Percentiles rank a stretch among this genome's conserved stretches.
phyloP scores from a whole-genome alignment of 1,139 yeast genomes.

The Lodderomyces margitis region DNA sequence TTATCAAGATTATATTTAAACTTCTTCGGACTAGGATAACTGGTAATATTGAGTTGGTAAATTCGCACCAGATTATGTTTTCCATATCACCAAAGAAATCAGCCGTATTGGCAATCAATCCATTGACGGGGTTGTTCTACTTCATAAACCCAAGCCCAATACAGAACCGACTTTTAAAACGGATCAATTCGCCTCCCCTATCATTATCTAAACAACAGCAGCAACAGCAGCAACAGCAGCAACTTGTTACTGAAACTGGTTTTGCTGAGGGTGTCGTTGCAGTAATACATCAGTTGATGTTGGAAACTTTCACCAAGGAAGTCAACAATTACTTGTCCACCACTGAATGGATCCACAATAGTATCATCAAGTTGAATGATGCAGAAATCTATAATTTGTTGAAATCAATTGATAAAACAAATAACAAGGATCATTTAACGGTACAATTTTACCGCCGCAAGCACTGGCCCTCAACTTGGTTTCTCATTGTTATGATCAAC shows the following conservation, averaged over 20 bases:
- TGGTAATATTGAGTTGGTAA: conserved; percentile 19
- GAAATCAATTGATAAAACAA: conserved; percentile 7
- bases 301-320: conserved; percentile 54
- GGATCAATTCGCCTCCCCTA: conserved; percentile 32
- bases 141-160: conserved; percentile 44
- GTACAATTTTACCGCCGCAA: conserved; percentile 57
- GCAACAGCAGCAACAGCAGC: not conserved
- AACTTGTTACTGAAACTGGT: conserved; percentile 29
- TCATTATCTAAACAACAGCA: not conserved
- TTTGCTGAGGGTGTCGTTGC: conserved; percentile 36
- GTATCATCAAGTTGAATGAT: conserved; percentile 49
- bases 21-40: conserved; percentile 11
- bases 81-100: conserved; percentile 35
- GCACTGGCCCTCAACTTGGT: conserved; percentile 77
- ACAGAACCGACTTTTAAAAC: conserved; percentile 33
- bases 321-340: conserved; percentile 55
- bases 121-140: conserved; percentile 45
- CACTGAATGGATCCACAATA: conserved; percentile 66
- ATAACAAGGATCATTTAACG: conserved; percentile 15
- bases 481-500: conserved; percentile 47
- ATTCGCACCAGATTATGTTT: conserved; percentile 38
- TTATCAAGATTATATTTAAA: conserved; percentile 26
- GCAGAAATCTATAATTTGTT: conserved; percentile 31
- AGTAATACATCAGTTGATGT: conserved; percentile 44
- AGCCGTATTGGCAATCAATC: conserved; percentile 42